phyloP scores from a whole-genome alignment of 176 grass and related monocot genomes.

The Chrysopogon serrulatus region DNA sequence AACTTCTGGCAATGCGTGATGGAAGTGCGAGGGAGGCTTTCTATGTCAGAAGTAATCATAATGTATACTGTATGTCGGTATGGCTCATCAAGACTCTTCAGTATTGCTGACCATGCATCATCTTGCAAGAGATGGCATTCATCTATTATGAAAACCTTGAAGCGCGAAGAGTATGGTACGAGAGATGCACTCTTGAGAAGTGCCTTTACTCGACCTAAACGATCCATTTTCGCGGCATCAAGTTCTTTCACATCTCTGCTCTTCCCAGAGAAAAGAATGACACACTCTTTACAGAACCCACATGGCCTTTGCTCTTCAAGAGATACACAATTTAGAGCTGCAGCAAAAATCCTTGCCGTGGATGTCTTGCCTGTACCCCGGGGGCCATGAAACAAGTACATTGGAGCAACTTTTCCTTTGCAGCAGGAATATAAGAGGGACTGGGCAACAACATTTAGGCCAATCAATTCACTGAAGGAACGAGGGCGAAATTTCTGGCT shows the following conservation, averaged over 20 bases:
- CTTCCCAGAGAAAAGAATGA: conserved; percentile 80
- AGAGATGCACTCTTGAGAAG: conserved; percentile 76
- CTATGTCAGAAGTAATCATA: conserved; percentile 89
- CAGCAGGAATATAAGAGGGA: conserved; percentile 77
- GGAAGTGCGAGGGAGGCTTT: conserved; percentile 57
- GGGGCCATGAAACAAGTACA: conserved; percentile 94
- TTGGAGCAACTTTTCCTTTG: conserved; percentile 91
- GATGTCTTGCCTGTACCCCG: conserved; percentile 91
- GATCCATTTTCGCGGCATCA: conserved; percentile 78
- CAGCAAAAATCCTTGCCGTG: conserved; percentile 80
- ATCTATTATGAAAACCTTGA: conserved; percentile 89
- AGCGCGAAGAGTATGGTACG: conserved; percentile 79
- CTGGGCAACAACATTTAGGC: conserved; percentile 78
- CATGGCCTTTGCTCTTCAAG: conserved; percentile 87
- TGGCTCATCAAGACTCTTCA: conserved; percentile 78
- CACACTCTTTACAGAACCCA: conserved; percentile 87
- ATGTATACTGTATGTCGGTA: conserved; percentile 78
- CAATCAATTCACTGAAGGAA: conserved; percentile 87
- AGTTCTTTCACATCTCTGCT: conserved; percentile 88
- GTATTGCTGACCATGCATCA: conserved; percentile 85
- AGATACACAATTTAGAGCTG: conserved; percentile 90
- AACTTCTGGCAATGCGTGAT: conserved; percentile 88
- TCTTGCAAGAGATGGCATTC: conserved; percentile 84
- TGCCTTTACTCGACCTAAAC: conserved; percentile 63
- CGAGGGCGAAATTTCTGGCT: conserved; percentile 94